Evolutionary conservation across 352 stramenopile genomes (phyloP), one percentile per base, ranked within the genome.

Genomic region (Phytophthora parvispora): DNA sequence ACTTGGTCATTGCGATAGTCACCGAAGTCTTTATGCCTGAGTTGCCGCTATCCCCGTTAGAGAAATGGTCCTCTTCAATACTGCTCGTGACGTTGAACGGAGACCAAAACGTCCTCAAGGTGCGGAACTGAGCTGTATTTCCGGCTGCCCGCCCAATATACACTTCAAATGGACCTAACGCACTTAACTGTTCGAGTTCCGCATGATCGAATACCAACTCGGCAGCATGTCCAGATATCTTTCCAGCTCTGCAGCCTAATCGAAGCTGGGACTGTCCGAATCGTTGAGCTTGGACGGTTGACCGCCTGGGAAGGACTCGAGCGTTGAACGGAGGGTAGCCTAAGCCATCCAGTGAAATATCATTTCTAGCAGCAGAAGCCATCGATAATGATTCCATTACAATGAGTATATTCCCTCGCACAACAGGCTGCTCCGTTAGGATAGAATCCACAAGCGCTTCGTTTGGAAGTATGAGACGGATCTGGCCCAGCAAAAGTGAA

Each of bases 251-350:
- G 52, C 78, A 81, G 8, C 73, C 80, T 25, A 90, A 62, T 43
- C 72, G 64, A 75, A 78, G 62, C 22, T 73, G 67, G 2, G 59
- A 72, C 13, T 87, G 81, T 5, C 72, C 86, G 58, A 84, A 80
- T 43, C 75, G 71, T 47, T 90, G 77, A 7, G 83, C 70, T 64
- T 87, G 79, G 40, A 73, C 57, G 24, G 65, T 79, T 54, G 76
- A 70, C 20, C 75, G 72, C n/a, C 78, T 84, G 36, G 84, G 86
- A 6, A 93, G 64, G 28, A 90, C 68, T 5, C 83, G 78, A n/a
- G 81, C 74, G 67, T 93, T 93, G 49, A 95, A 95, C 36, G 86
- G 86, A 61, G 87, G 86, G 42, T 93, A 94, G 25, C 84, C 80
- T 16, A 95, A 74, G 45, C 87, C 83, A 60, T 94, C 84, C 22